These are phyloP conservation scores for Geotrichum klebahnii DNA, from an alignment of 1,139 yeast genomes.

Conservation along the genomic window DNA sequence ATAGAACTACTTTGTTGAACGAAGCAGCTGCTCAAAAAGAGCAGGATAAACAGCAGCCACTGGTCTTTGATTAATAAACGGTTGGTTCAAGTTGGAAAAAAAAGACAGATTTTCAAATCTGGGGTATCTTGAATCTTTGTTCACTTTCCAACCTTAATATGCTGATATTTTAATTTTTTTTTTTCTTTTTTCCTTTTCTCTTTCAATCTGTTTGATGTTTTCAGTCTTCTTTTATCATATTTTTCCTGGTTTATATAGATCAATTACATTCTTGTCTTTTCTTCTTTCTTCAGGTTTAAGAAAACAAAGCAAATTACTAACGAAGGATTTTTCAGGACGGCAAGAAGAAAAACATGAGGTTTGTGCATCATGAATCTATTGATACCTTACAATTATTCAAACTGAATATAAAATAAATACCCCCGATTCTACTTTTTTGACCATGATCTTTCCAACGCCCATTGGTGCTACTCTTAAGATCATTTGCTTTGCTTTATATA, in stretches of 20 bases:
- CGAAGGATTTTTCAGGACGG: too few species aligned
- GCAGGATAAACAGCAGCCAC: slow-evolving; percentile 4
- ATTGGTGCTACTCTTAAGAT: neutral
- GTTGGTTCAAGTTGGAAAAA: neutral
- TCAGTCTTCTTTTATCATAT: too few species aligned
- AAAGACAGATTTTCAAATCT: neutral
- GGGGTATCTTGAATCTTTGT: too few species aligned
- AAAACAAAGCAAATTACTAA: too few species aligned
- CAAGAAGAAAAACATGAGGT: neutral
- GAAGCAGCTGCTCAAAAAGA: slow-evolving; percentile 11
- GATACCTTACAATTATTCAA: neutral
- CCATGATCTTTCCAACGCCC: neutral
- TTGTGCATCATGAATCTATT: neutral
- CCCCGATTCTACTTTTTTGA: neutral
- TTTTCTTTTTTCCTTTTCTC: too few species aligned
- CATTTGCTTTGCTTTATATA: neutral
- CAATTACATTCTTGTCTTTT: neutral
- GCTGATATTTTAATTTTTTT: neutral
- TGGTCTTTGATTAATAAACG: slow-evolving; percentile 18
- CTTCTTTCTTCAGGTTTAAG: too few species aligned
- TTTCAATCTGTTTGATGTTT: too few species aligned
- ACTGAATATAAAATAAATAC: neutral
- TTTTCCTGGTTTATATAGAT: too few species aligned
- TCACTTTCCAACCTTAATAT: neutral
- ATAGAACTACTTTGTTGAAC: slow-evolving; percentile 7